Evolutionary conservation across 164 flowering plant species (phyloP).

Genomic region (Malania oleifera): DNA sequence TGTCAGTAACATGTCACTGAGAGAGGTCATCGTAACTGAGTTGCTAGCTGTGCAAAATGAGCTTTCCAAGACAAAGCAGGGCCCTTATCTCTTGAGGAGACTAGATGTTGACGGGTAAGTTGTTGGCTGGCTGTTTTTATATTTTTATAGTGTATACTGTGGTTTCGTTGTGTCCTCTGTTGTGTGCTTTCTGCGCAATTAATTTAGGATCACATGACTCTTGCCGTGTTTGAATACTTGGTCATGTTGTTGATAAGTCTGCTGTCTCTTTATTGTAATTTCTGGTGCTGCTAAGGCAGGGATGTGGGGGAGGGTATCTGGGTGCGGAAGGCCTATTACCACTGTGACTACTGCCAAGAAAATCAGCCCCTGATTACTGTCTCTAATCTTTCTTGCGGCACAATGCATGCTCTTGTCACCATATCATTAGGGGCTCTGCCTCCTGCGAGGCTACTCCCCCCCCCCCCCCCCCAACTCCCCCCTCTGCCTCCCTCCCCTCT

Average conservation of each 20-base stretch:
- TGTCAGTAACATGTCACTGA: conserved; percentile 45
- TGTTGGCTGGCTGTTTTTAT: neutral
- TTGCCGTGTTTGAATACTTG: conserved; percentile 6
- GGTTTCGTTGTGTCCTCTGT: neutral
- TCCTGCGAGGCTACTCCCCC: too few relatives aligned
- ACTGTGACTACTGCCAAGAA: too few relatives aligned
- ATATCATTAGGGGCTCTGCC: too few relatives aligned
- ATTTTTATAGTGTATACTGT: neutral
- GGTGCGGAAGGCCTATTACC: too few relatives aligned
- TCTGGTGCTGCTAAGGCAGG: too few relatives aligned
- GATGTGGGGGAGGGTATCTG: too few relatives aligned
- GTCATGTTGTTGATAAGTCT: neutral
- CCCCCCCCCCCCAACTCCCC: too few relatives aligned
- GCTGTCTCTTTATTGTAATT: too few relatives aligned
- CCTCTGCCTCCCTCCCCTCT: too few relatives aligned
- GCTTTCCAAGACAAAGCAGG: conserved; percentile 82
- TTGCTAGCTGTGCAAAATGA: conserved; percentile 48
- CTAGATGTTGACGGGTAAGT: conserved; percentile 78
- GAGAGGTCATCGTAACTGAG: conserved; percentile 70
- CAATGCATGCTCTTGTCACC: too few relatives aligned
- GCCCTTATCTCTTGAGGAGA: conserved; percentile 73
- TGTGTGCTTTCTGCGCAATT: neutral
- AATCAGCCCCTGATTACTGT: too few relatives aligned
- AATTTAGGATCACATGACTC: neutral
- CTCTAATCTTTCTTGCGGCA: too few relatives aligned